These are phyloP conservation scores for Sparassis latifolia DNA, from an alignment of 1,284 basidiomycete genomes.

Conservation along the genomic window DNA sequence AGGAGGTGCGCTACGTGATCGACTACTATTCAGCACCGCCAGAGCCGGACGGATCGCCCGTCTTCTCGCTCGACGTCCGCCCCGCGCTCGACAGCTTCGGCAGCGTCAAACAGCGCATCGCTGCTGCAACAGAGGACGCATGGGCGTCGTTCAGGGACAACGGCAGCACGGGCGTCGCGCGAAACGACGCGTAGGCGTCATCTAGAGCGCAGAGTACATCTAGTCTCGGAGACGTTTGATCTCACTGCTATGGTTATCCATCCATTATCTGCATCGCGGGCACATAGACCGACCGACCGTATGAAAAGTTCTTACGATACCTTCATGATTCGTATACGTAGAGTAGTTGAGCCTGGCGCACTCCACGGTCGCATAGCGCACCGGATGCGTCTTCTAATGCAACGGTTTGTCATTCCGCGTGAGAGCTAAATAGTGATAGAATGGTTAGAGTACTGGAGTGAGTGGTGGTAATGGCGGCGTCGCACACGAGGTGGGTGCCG, in stretches of 20 bases:
- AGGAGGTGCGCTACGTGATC: slow-evolving; percentile 89
- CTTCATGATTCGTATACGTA: too few species aligned
- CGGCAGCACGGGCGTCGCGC: slow-evolving; percentile 1
- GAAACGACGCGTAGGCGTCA: background rate
- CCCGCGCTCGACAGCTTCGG: slow-evolving; percentile 80
- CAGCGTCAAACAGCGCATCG: slow-evolving; percentile 66
- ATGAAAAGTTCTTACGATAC: too few species aligned
- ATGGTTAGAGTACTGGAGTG: too few species aligned
- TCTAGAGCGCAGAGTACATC: background rate
- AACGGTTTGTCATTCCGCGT: background rate
- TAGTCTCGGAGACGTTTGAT: too few species aligned
- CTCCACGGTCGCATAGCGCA: too few species aligned
- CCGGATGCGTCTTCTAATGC: background rate
- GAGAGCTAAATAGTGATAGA: background rate
- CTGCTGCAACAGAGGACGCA: slow-evolving; percentile 63
- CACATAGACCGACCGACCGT: too few species aligned
- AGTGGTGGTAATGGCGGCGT: too few species aligned
- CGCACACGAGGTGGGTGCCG: too few species aligned
- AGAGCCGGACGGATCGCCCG: slow-evolving; percentile 81
- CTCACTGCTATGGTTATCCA: too few species aligned
- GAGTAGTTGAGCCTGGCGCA: too few species aligned
- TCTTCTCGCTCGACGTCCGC: slow-evolving; percentile 88
- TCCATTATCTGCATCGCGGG: too few species aligned
- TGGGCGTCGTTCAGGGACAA: slow-evolving; percentile 37
- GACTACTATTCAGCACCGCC: slow-evolving; percentile 92